Evolutionary conservation across 2,329 filamentous ascomycete species (phyloP), one percentile per base, ranked within the genome.

Genomic region (Alternaria sp.): DNA sequence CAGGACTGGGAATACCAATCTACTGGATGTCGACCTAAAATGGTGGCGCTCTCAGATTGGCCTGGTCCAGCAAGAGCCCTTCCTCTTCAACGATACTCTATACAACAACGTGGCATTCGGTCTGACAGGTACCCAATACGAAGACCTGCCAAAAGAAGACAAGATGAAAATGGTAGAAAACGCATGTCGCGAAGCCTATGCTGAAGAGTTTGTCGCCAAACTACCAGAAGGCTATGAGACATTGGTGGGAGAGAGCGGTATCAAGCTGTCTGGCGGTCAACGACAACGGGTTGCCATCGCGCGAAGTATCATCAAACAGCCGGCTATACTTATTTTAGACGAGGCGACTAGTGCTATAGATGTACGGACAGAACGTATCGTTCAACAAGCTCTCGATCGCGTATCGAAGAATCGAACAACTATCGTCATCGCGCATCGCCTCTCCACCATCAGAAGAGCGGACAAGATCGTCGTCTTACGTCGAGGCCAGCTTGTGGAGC

Each of bases 231-330:
- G 88, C 1, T 94, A 94, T 71, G 84, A 90, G 5, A 93, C 92
- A 0, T 78, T 86, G 8, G 91, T 95, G 1, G 92, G 92, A 1
- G 91, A 94, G 71, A 86, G 86, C 28, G 92, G 92, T 5, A 89
- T 90, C 48, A 92, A 91, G 73, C 81, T 96, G 1, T 93, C 90
- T 11, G 91, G 92, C n/a, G 93, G 93, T 1, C 92, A 96, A 75
- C 87, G 91, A n/a, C 92, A 96, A 75, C 87, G 93, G 5, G 85
- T 96, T 24, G 89, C 91, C 2, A 93, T 93, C 62, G 91, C 90
- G 0, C 83, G 91, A 7, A 88, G 88, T 11, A 88, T 93, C 28
- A 83, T 93, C 54, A 87, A 89, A 46, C 81, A 87, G 51, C 90
- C 90, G 0, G 80, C 82, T 0, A 86, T 93, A 2, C 78, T 93